These are phyloP conservation scores for Clarireedia monteithiana DNA, from an alignment of 2,329 filamentous ascomycete species.

Conservation along the genomic window DNA sequence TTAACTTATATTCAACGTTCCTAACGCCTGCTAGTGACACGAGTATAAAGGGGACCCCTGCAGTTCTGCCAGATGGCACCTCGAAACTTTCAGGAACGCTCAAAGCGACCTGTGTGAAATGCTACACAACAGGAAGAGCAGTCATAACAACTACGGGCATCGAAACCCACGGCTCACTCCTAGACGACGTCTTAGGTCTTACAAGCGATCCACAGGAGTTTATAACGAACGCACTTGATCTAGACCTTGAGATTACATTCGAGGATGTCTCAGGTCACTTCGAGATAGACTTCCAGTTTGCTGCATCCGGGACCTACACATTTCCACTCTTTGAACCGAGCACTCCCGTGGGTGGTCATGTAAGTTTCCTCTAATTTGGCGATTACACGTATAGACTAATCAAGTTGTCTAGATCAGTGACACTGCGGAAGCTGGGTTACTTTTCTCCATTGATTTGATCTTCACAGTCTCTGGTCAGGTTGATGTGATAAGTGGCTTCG, in stretches of 20 bases:
- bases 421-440: constrained; percentile 6
- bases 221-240: constrained; percentile 8
- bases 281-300: constrained; percentile 13
- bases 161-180: background rate
- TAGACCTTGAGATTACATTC: constrained; percentile 8
- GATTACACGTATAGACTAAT: too few species aligned
- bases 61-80: background rate
- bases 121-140: constrained; percentile 2
- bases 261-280: constrained; percentile 13
- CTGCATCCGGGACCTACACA: constrained; percentile 6
- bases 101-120: constrained; percentile 2
- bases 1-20: background rate
- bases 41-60: background rate
- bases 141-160: background rate
- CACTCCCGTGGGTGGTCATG: constrained; percentile 1
- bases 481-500: constrained; percentile 12
- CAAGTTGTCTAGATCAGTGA: background rate
- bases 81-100: background rate
- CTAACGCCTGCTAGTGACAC: background rate
- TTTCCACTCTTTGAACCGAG: constrained; percentile 9
- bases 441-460: constrained; percentile 7
- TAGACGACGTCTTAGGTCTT: background rate
- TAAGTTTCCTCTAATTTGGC: background rate
- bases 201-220: background rate
- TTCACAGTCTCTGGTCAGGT: constrained; percentile 7